Conservation (phyloP, 2,329 filamentous ascomycete genomes). For the Fusarium sarcochroum region DNA sequence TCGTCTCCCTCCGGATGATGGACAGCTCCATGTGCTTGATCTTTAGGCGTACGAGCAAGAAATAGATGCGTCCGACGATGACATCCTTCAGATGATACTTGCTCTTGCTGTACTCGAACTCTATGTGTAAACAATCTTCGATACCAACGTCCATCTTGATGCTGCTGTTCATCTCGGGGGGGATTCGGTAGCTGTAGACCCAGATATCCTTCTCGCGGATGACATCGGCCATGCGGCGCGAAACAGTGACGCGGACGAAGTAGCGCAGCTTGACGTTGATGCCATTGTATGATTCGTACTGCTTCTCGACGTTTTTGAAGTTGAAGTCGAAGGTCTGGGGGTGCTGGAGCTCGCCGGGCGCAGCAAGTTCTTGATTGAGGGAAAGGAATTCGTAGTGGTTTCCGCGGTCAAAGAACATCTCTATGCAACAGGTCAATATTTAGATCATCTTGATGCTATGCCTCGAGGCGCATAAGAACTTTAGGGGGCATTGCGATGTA, state of each 20-base stretch:
- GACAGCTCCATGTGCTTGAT: slow-evolving; percentile 99
- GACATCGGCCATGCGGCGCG: slow-evolving; percentile 96
- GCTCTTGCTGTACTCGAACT: slow-evolving; percentile 99
- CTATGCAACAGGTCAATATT: slow-evolving; percentile 60
- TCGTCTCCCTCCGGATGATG: slow-evolving; percentile 97
- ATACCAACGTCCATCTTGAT: slow-evolving; percentile 99
- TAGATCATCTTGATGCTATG: neutral
- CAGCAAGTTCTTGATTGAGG: slow-evolving; percentile 94
- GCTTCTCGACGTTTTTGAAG: slow-evolving; percentile 99
- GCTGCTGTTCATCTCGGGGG: slow-evolving; percentile 96
- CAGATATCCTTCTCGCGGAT: slow-evolving; percentile 99
- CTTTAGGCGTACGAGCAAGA: slow-evolving; percentile 95
- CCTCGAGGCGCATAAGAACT: slow-evolving; percentile 20
- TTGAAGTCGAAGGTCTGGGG: slow-evolving; percentile 99
- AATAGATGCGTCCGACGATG: slow-evolving; percentile 98
- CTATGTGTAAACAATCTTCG: slow-evolving; percentile 98
- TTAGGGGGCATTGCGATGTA: slow-evolving; percentile 23
- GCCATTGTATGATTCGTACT: slow-evolving; percentile 99
- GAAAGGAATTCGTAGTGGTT: slow-evolving; percentile 99
- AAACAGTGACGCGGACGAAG: slow-evolving; percentile 97
- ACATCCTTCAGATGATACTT: slow-evolving; percentile 99
- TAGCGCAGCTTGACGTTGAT: slow-evolving; percentile 99
- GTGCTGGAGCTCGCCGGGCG: slow-evolving; percentile 97
- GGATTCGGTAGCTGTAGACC: slow-evolving; percentile 99
- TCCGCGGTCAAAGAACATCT: slow-evolving; percentile 99